phyloP scores from a whole-genome alignment of 2,329 filamentous ascomycete genomes.

The Mollisiaceae sp. region DNA sequence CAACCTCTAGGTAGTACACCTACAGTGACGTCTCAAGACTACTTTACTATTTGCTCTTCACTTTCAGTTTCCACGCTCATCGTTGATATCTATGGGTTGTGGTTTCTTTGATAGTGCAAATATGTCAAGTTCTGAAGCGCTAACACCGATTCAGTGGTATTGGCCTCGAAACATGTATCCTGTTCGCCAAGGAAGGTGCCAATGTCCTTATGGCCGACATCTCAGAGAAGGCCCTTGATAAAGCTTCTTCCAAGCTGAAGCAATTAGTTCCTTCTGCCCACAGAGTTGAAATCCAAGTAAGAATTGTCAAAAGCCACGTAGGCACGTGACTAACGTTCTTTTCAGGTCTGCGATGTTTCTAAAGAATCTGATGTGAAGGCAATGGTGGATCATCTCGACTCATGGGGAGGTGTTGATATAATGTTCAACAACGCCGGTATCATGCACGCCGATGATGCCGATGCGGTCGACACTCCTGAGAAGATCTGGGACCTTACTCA shows the following conservation, averaged over 20 bases:
- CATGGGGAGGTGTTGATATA: slow-evolving; percentile 74
- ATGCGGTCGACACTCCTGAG: slow-evolving; percentile 72
- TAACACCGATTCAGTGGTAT: slow-evolving; percentile 61
- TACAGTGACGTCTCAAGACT: not conserved
- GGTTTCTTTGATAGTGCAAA: not conserved
- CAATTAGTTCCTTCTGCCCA: slow-evolving; percentile 57
- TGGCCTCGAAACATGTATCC: slow-evolving; percentile 74
- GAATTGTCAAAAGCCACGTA: not conserved
- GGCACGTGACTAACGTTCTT: slow-evolving; percentile 20
- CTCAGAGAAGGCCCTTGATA: slow-evolving; percentile 66
- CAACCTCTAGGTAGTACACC: not conserved
- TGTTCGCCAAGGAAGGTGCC: slow-evolving; percentile 74
- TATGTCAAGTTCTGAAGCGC: not conserved
- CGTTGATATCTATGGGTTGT: not conserved
- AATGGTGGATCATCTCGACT: slow-evolving; percentile 65
- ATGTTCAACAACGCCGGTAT: slow-evolving; percentile 85
- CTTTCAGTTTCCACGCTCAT: not conserved
- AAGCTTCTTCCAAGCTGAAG: slow-evolving; percentile 63
- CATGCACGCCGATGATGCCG: slow-evolving; percentile 71
- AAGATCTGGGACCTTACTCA: slow-evolving; percentile 80
- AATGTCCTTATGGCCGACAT: slow-evolving; percentile 75
- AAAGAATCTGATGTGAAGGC: slow-evolving; percentile 69
- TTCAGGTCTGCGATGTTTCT: slow-evolving; percentile 65
- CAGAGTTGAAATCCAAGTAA: slow-evolving; percentile 53
- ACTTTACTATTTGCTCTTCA: not conserved